Conservation (phyloP, 441 rosid genomes). For the Populus hybrid region DNA sequence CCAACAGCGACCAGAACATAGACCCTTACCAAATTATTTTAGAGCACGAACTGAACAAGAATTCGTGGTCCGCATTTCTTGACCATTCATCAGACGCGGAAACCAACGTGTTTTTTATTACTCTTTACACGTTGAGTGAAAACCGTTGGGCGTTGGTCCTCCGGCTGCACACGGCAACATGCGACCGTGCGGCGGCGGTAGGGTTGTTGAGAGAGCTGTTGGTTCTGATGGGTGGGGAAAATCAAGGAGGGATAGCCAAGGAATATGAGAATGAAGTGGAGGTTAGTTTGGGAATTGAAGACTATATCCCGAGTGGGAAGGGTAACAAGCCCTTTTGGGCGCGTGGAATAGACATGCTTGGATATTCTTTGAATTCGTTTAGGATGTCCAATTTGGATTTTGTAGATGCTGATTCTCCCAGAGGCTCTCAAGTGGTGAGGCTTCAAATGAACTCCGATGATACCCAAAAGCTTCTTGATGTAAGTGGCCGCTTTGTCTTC, state of each 20-base stretch:
- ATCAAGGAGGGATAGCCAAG: constrained; percentile 14
- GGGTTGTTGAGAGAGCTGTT: constrained; percentile 46
- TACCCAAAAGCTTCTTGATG: constrained; percentile 51
- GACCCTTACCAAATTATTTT: constrained; percentile 42
- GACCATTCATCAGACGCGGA: constrained; percentile 23
- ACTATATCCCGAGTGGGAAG: constrained; percentile 64
- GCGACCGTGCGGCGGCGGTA: constrained; percentile 77
- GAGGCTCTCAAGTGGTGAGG: constrained; percentile 56
- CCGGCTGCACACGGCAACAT: constrained; percentile 63
- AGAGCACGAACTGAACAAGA: constrained; percentile 68
- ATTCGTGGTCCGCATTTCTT: constrained; percentile 45
- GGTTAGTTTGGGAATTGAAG: constrained; percentile 56
- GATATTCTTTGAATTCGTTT: constrained; percentile 77
- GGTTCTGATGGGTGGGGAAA: constrained; percentile 22
- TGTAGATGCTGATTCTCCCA: constrained; percentile 38
- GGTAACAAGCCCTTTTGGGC: constrained; percentile 75
- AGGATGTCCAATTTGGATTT: constrained; percentile 58
- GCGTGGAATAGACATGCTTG: constrained; percentile 83
- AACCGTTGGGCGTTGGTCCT: constrained; percentile 41
- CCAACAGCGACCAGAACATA: neutral
- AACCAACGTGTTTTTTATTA: constrained; percentile 40
- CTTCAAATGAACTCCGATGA: constrained; percentile 44
- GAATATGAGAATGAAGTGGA: constrained; percentile 22
- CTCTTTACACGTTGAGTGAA: constrained; percentile 47
- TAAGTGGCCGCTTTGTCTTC: constrained; percentile 17